Evolutionary conservation across 169 alveolate species (phyloP), one percentile per base, ranked within the genome.

Genomic region (Eimeria tenella): DNA sequence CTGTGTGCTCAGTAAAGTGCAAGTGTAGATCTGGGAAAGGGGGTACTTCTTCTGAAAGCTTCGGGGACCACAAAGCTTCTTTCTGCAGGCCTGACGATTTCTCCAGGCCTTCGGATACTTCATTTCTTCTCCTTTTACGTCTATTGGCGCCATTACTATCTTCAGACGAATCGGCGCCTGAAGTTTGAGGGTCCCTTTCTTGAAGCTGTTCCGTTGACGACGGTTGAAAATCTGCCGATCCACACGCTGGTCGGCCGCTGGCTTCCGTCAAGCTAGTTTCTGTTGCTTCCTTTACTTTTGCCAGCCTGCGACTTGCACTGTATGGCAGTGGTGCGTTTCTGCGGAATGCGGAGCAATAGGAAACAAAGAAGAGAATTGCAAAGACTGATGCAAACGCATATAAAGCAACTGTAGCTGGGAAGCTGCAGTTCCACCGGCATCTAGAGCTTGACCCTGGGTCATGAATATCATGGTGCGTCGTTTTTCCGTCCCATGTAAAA

Each of bases 321-420:
- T 5, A 15, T 19, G 84, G 84, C 11, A 74, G 65, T 31, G 42
- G 42, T 31, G 49, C 60, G 49, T 50, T 42, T 42, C 63, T 50
- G 8, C 63, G 49, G 50, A 50, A 3, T 5, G 84, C 63, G 62
- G 49, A 58, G n/a, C 84, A 74, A 17, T n/a, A 31, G 49, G 63
- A 74, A 25, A 74, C 84, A 23, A 74, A 10, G 49, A 74, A 74
- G 3, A 74, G 65, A 13, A 74, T 19, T 6, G 84, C 84, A 50
- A 50, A 17, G 42, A 74, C 63, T 15, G 84, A 74, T 17, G 63
- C 84, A 19, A 74, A 50, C 52, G 84, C 63, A 74, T 31, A 13
- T 50, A 74, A 53, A 42, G 63, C 9, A 0, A 74, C 31, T 58
- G 63, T 62, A 15, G 13, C 6, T 6, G 50, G 49, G 63, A 23